Evolutionary conservation across 1,139 yeast genomes (phyloP), one percentile per base, ranked within the genome.

Genomic region (Hemisphaericaspora xylofermentans): DNA sequence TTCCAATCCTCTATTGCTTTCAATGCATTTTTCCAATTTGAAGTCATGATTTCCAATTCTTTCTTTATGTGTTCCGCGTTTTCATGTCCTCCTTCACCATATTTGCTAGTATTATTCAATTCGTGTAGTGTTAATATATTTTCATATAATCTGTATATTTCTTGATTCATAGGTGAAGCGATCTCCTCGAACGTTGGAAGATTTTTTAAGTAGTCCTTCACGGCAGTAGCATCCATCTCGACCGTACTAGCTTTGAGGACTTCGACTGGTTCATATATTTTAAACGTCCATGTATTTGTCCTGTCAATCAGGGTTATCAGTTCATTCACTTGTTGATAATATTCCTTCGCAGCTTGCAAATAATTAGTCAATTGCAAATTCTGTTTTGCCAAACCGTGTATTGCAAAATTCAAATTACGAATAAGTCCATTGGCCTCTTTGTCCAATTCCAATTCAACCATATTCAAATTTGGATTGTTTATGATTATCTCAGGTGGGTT

Each of bases 1-100:
- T 68, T 70, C 80, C 80, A 76, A 43, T 68, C 66, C 29, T 76
- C 80, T 28, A 72, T 61, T 1, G 77, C 71, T 36, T 63, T 66
- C 45, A 74, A 57, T 0, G 80, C 76, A 33, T 66, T 67, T 38
- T 70, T 62, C 69, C 78, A 67, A 46, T 72, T 74, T 33, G 59
- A 54, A 18, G 63, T 64, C 40, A 73, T 64, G 8, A 50, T 46
- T 21, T 63, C 66, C 41, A 74, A 60, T 43, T 75, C 76, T 14
- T 57, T 57, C 43, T 61, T 60, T 38, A 74, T 56, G 39, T 59
- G 60, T 28, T 57, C 50, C 21, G 42, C 31, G 17, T 44, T 42
- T 15, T 40, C 33, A 26, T 36, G 38, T 24, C 28, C 32, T 19
- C 39, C 39, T n/a, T 35, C 35, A 16, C 31, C 33, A 24, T 39